Conservation (phyloP, 1,284 basidiomycete genomes). For the Inonotus hispidus region DNA sequence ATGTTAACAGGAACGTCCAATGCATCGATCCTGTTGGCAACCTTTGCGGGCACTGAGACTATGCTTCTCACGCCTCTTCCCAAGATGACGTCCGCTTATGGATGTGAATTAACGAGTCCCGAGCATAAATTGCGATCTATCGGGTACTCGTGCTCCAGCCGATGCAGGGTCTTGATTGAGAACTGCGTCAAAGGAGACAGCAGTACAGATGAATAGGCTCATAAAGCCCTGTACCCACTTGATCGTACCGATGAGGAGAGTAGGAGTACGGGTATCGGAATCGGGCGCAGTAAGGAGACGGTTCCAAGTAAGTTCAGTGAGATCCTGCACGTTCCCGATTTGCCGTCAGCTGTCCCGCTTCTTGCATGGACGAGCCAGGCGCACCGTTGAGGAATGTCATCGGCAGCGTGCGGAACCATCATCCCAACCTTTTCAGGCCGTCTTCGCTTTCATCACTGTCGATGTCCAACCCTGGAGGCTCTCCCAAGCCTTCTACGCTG, state of each 20-base stretch:
- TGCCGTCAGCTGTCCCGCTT: background rate
- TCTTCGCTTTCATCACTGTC: slow-evolving; percentile 24
- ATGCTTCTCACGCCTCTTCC: slow-evolving; percentile 67
- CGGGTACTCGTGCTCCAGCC: slow-evolving; percentile 54
- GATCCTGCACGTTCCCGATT: slow-evolving; percentile 8
- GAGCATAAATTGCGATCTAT: slow-evolving; percentile 53
- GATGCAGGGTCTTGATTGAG: slow-evolving; percentile 47
- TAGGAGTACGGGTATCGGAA: too few species aligned
- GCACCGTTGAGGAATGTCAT: slow-evolving; percentile 8
- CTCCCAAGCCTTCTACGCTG: slow-evolving; percentile 62
- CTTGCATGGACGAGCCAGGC: slow-evolving; percentile 3
- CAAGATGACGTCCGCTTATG: slow-evolving; percentile 41
- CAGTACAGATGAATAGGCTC: slow-evolving; percentile 58
- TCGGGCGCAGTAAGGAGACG: too few species aligned
- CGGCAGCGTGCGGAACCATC: slow-evolving; percentile 11
- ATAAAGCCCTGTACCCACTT: slow-evolving; percentile 50
- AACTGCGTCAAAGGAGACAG: slow-evolving; percentile 43
- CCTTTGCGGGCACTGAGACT: slow-evolving; percentile 55
- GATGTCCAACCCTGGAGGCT: slow-evolving; percentile 42
- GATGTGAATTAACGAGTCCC: slow-evolving; percentile 19
- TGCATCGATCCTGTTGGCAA: slow-evolving; percentile 46
- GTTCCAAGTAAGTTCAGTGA: background rate
- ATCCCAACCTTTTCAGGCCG: background rate
- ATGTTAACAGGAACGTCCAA: slow-evolving; percentile 26
- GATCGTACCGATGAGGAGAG: slow-evolving; percentile 43